Evolutionary conservation across 805 yeast species (phyloP), one percentile per base, ranked within the genome.

Genomic region (Lachancea nothofagi): DNA sequence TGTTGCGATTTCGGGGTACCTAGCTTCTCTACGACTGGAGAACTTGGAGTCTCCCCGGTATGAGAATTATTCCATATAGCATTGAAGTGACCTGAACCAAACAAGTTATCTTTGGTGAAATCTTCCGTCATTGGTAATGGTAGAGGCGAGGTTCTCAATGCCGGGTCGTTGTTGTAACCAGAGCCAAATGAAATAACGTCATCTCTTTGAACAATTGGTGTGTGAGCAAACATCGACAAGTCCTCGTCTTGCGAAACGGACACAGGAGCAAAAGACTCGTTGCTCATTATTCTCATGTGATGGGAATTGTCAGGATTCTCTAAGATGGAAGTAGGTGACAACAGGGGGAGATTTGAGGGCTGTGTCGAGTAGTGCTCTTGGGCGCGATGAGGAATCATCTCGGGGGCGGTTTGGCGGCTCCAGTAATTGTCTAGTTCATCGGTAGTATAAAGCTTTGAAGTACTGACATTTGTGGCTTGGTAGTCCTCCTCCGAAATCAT

Each of bases 361-460:
- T 22, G 37, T 12, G 19, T 12, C 6, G 24, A 17, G 15, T 9
- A 18, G 24, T 21, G 20, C 9, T 21, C 24, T n/a, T 25, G 22
- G 13, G 12, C 29, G 5, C 14, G 9, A 8, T 33, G 31, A 12
- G 33, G 7, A 10, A 25, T 10, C 12, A 26, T 9, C n/a, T 33
- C 30, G 7, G 43, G 29, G 12, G 21, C 33, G 13, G 23, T 40
- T 17, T 34, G 35, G 3, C 33, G 32, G 17, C 40, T 47, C 65
- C 65, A 60, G 41, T 57, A 60, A 29, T 51, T 54, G 41, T 60
- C 65, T 23, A 65, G 53, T 60, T 60, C 64, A 54, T 52, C 69
- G 3, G 54, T 59, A 4, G 62, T 60, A 29, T 54, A 55, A 2
- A 54, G 55, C 28, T 57, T 59, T 14, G 60, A 59, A 24, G 52